These are phyloP conservation scores for Mycena galericulata DNA, from an alignment of 768 basidiomycete genomes.

Conservation along the genomic window DNA sequence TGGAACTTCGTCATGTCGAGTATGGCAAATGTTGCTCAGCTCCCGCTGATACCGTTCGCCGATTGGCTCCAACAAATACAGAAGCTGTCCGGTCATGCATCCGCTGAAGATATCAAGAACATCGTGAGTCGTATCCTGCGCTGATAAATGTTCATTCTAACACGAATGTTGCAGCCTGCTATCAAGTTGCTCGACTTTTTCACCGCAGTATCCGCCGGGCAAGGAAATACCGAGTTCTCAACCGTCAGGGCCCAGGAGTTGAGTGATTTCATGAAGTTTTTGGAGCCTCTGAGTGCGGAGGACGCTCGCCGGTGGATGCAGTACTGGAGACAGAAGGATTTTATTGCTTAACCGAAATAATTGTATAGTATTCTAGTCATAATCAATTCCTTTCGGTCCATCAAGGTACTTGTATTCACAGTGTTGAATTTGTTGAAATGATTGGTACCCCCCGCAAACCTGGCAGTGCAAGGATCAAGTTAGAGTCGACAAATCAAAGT, in stretches of 20 bases:
- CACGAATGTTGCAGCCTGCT: background rate
- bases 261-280: background rate
- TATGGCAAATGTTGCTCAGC: no score
- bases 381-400: no score
- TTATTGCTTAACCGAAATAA: background rate
- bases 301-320: background rate
- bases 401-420: no score
- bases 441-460: no score
- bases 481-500: no score
- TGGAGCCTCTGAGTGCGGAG: background rate
- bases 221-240: background rate
- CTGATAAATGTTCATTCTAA: background rate
- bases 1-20: no score
- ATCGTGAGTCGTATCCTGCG: constrained; percentile 46
- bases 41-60: constrained; percentile 37
- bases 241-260: background rate
- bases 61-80: constrained; percentile 48
- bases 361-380: no score
- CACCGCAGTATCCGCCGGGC: background rate
- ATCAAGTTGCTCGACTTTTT: constrained; percentile 1
- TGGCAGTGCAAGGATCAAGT: no score
- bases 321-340: background rate
- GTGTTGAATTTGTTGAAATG: no score
- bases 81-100: constrained; percentile 33
- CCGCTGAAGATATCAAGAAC: constrained; percentile 41